These are phyloP conservation scores for Tetrahymena thermophila DNA, from an alignment of 73 alveolate genomes.

Conservation along the genomic window DNA sequence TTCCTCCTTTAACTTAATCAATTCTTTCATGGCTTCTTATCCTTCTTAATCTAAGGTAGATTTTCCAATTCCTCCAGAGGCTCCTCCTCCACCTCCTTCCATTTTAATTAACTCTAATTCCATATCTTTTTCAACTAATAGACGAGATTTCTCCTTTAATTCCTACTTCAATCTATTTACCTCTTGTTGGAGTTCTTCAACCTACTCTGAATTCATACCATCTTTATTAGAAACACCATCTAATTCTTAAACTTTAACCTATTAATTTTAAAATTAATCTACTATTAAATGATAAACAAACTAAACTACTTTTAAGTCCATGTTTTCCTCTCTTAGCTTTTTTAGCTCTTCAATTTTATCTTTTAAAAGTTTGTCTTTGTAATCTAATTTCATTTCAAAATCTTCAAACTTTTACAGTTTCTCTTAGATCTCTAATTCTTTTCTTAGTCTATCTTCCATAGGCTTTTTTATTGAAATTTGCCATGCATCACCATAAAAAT, in stretches of 20 bases:
- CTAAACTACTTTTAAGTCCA: neutral
- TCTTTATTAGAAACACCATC: neutral
- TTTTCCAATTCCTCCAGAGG: conserved; percentile 16
- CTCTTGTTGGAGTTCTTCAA: conserved; percentile 19
- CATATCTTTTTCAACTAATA: conserved; percentile 8
- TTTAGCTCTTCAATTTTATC: neutral
- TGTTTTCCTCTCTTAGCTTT: neutral
- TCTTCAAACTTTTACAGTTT: neutral
- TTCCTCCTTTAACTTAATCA: conserved; percentile 14
- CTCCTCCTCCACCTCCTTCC: conserved; percentile 4
- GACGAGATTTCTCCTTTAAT: conserved; percentile 6
- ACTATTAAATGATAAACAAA: neutral
- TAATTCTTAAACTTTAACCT: neutral
- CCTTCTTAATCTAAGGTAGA: conserved; percentile 4
- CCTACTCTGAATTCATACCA: neutral
- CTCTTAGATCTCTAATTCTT: neutral
- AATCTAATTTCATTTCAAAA: neutral
- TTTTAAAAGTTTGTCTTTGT: neutral
- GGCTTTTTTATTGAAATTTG: neutral
- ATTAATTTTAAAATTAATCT: neutral
- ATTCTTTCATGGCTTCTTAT: neutral
- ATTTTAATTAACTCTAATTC: neutral
- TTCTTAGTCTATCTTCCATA: neutral
- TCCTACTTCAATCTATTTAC: neutral
- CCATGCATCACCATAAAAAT: conserved; percentile 35